phyloP scores from a whole-genome alignment of 1,139 yeast species.

The Arxiozyma slooffiae region DNA sequence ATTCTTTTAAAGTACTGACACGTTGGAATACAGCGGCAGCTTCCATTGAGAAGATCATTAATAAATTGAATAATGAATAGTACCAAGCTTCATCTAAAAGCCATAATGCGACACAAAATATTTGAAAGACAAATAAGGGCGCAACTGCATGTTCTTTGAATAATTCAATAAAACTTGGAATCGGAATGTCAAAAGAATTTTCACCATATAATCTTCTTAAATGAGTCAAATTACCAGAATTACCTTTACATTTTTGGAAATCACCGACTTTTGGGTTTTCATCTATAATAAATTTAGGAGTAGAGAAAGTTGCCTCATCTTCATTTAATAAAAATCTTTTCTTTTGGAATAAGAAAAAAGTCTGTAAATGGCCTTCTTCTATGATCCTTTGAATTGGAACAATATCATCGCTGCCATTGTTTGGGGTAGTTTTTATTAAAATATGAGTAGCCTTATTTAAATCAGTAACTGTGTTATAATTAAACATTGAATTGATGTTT shows the following conservation, averaged over 20 bases:
- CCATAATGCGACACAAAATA: conserved; percentile 94
- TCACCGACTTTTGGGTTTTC: conserved; percentile 46
- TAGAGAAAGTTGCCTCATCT: conserved; percentile 49
- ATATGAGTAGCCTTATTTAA: conserved; percentile 61
- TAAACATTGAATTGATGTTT: conserved; percentile 59
- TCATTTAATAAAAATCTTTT: conserved; percentile 72
- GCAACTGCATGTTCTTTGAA: conserved; percentile 98
- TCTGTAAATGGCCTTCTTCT: conserved; percentile 54
- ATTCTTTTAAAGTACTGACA: conserved; percentile 86
- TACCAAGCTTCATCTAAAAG: conserved; percentile 96
- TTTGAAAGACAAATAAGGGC: conserved; percentile 93
- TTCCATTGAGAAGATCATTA: conserved; percentile 89
- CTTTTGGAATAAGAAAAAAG: conserved; percentile 80
- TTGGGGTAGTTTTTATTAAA: conserved; percentile 71
- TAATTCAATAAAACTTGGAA: conserved; percentile 82
- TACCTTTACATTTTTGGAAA: conserved; percentile 57
- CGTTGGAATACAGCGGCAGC: conserved; percentile 93
- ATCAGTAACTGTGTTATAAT: conserved; percentile 44
- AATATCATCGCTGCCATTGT: conserved; percentile 79
- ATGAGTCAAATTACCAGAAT: conserved; percentile 48
- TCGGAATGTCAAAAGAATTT: conserved; percentile 86
- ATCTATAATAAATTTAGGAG: conserved; percentile 76
- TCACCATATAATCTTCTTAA: conserved; percentile 60
- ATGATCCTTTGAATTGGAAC: conserved; percentile 51
- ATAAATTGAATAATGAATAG: conserved; percentile 78